Evolutionary conservation across 1,284 basidiomycete genomes (phyloP).

Genomic region (Ustilago crameri): DNA sequence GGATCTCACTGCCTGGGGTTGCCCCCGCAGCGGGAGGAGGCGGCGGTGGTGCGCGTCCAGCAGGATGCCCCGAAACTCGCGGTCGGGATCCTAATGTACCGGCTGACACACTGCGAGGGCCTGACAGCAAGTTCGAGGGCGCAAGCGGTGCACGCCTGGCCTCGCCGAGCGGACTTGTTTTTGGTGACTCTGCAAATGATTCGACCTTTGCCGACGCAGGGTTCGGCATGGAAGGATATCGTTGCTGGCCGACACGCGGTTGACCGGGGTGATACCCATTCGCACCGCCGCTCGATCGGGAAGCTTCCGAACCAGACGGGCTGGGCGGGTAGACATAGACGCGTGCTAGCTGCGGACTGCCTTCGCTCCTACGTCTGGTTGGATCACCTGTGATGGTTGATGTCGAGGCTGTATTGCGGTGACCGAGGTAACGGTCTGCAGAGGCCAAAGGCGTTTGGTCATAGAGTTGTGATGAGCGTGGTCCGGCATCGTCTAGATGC

Average conservation of each 20-base stretch:
- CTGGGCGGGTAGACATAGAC: constrained; percentile 62
- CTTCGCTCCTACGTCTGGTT: neutral
- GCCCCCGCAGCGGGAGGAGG: constrained; percentile 32
- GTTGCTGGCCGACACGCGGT: constrained; percentile 12
- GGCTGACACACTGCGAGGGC: constrained; percentile 30
- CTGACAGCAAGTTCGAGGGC: constrained; percentile 44
- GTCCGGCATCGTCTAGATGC: constrained; percentile 14
- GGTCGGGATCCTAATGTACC: constrained; percentile 12
- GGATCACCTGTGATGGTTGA: constrained; percentile 26
- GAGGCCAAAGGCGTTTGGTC: constrained; percentile 38
- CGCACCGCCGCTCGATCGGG: constrained; percentile 5
- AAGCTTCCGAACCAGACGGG: constrained; percentile 48
- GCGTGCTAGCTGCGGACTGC: constrained; percentile 42
- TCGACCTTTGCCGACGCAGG: constrained; percentile 36
- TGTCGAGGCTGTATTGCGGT: constrained; percentile 32
- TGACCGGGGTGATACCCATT: neutral
- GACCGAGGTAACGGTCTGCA: constrained; percentile 36
- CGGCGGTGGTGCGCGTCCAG: constrained; percentile 54
- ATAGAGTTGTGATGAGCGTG: constrained; percentile 3
- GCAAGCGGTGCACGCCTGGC: constrained; percentile 34
- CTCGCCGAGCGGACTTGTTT: neutral
- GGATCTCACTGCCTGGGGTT: constrained; percentile 5
- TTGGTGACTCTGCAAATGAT: constrained; percentile 12
- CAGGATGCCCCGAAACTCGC: constrained; percentile 49
- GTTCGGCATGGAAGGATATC: constrained; percentile 31